phyloP scores from a whole-genome alignment of 2,329 filamentous ascomycete species.

The Sporothrix humicola region DNA sequence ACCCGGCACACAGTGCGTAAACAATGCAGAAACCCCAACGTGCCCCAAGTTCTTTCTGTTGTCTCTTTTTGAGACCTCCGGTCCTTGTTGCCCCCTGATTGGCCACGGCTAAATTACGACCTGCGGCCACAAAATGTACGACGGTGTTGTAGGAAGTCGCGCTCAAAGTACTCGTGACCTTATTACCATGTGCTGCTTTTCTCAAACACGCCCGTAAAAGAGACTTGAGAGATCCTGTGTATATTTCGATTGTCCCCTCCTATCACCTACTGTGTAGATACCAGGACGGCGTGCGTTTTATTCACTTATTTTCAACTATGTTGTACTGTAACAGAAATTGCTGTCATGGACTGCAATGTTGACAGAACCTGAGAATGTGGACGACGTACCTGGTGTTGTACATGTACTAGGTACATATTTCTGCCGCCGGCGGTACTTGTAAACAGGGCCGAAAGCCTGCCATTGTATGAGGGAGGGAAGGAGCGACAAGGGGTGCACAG shows the following conservation, averaged over 20 bases:
- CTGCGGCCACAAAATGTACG: conserved; percentile 36
- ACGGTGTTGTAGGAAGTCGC: conserved; percentile 12
- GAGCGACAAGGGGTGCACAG: conserved; percentile 27
- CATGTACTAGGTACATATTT: conserved; percentile 10
- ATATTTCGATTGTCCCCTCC: no score
- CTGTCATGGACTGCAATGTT: no score
- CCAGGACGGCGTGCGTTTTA: no score
- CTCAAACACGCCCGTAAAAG: no score
- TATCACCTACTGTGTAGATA: not conserved
- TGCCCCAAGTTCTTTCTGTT: not conserved
- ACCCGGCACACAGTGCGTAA: not conserved
- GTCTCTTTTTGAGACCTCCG: conserved; percentile 19
- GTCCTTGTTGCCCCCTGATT: conserved; percentile 37
- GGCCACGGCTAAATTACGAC: conserved; percentile 47
- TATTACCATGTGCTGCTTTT: not conserved
- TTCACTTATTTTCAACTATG: not conserved
- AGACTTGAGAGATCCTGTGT: no score
- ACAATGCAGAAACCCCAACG: not conserved
- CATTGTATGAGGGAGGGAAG: conserved; percentile 31
- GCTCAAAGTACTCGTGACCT: conserved; percentile 22
- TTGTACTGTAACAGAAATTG: not conserved
- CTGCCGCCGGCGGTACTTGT: conserved; percentile 35
- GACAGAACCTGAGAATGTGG: no score
- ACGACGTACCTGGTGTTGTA: not conserved
- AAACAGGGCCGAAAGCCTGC: conserved; percentile 38